phyloP scores from a whole-genome alignment of 345 rosid species.

The Carallia pectinifolia region DNA sequence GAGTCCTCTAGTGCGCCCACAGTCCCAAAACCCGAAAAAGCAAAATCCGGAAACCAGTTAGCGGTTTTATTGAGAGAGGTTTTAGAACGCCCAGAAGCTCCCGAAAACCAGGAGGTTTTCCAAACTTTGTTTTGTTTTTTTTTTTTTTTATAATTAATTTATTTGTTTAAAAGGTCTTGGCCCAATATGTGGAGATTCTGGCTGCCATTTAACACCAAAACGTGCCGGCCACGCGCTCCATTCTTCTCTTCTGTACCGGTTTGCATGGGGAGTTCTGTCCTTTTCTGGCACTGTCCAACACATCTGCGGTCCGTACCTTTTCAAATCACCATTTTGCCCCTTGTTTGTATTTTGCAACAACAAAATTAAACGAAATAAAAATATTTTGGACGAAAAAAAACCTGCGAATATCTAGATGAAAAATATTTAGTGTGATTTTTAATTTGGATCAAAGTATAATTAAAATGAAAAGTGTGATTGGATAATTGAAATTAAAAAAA shows the following conservation, averaged over 20 bases:
- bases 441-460: not conserved
- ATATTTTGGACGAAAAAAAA: not conserved
- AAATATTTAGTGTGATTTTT: too few species aligned
- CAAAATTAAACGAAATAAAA: too few species aligned
- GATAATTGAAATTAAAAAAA: too few species aligned
- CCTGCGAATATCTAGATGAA: not conserved
- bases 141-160: constrained; percentile 7
- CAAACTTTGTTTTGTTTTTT: not conserved
- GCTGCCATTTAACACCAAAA: constrained; percentile 58
- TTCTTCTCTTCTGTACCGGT: constrained; percentile 24
- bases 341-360: not conserved
- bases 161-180: constrained; percentile 23
- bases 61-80: constrained; percentile 35
- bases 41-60: constrained; percentile 41
- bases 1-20: constrained; percentile 42
- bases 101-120: constrained; percentile 68
- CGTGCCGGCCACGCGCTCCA: constrained; percentile 62
- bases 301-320: not conserved
- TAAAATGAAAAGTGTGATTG: too few species aligned
- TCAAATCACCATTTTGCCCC: constrained; percentile 19
- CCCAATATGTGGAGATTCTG: constrained; percentile 83
- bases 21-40: constrained; percentile 16
- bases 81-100: constrained; percentile 33
- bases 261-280: constrained; percentile 47
- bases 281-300: constrained; percentile 17